Conservation (phyloP, 257 asterid species). For the Eustoma russellianum region DNA sequence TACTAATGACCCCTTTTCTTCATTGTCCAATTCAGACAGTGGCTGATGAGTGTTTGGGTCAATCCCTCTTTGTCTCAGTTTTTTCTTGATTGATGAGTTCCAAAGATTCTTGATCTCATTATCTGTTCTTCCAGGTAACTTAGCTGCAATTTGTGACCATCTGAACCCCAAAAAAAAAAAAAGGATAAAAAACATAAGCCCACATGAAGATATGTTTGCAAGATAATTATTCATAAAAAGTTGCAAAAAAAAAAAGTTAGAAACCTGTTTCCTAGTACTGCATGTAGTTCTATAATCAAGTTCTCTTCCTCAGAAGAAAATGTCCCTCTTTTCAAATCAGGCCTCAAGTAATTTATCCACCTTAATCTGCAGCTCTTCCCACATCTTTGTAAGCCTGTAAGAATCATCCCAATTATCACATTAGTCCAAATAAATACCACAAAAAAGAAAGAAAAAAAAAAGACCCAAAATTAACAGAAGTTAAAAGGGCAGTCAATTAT, state of each 20-base stretch:
- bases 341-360: constrained; percentile 90
- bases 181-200: not conserved
- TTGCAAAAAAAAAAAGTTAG: not conserved
- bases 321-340: constrained; percentile 87
- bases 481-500: too few species aligned
- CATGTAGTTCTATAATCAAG: constrained; percentile 75
- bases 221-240: not conserved
- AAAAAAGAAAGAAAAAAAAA: not conserved
- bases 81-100: constrained; percentile 90
- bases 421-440: too few species aligned
- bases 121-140: constrained; percentile 85
- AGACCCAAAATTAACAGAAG: not conserved
- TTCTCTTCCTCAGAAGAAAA: constrained; percentile 80
- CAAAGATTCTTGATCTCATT: constrained; percentile 86
- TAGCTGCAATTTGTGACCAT: constrained; percentile 92
- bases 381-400: constrained; percentile 64
- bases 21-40: constrained; percentile 38
- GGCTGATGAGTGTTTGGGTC: constrained; percentile 88
- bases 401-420: too few species aligned
- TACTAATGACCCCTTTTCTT: constrained; percentile 15
- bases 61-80: constrained; percentile 72
- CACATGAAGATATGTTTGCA: not conserved
- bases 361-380: constrained; percentile 92
- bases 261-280: constrained; percentile 87
- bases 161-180: constrained; percentile 19